Conservation (phyloP, 176 grass and related monocot species). For the Musa schizocarpa region DNA sequence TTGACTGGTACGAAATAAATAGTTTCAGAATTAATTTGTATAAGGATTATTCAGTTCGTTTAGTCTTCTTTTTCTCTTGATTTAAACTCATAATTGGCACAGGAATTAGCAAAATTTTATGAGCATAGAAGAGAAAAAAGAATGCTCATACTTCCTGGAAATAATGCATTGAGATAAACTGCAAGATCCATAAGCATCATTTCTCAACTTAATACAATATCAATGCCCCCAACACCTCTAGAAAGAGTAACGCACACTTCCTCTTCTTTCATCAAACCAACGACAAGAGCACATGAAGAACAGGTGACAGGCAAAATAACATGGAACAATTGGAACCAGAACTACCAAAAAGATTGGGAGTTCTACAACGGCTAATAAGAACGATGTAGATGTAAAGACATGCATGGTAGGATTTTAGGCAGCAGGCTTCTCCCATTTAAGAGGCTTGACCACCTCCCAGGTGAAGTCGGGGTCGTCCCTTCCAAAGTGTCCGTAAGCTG, state of each 20-base stretch:
- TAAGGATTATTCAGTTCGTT: no score
- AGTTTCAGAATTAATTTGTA: no score
- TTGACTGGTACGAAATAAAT: no score
- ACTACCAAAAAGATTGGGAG: background rate
- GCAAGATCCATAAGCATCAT: no score
- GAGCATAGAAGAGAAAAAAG: no score
- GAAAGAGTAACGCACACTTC: background rate
- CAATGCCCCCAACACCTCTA: no score
- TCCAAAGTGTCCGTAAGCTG: slow-evolving; percentile 10
- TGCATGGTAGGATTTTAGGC: background rate
- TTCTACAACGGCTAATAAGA: background rate
- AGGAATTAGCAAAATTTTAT: no score
- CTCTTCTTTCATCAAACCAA: background rate
- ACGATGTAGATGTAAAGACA: background rate
- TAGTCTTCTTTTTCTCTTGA: no score
- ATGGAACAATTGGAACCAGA: background rate
- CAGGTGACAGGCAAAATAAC: background rate
- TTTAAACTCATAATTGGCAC: no score
- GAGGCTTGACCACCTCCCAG: slow-evolving; percentile 24
- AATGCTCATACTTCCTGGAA: no score
- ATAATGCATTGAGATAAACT: no score
- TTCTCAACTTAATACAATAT: no score
- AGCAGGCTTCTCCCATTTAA: slow-evolving; percentile 18
- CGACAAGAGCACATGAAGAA: background rate
- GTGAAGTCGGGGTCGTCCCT: slow-evolving; percentile 24